Evolutionary conservation across 2,329 filamentous ascomycete species (phyloP).

Genomic region (Curvularia sp.): DNA sequence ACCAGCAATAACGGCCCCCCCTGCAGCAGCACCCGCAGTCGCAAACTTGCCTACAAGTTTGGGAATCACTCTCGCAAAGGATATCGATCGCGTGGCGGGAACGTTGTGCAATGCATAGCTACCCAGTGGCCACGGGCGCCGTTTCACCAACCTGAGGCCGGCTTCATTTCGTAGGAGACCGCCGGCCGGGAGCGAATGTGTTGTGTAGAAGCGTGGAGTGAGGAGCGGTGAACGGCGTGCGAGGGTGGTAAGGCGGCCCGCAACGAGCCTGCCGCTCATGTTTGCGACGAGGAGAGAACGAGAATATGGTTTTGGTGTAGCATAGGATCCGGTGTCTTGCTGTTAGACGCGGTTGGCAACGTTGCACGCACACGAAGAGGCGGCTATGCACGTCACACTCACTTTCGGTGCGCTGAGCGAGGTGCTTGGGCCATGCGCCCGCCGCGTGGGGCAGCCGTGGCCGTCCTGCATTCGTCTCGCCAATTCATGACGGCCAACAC

Average conservation of each 20-base stretch:
- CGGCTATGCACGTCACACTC: constrained; percentile 28
- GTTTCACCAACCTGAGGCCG: constrained; percentile 48
- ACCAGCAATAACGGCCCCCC: constrained; percentile 83
- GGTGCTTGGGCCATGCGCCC: constrained; percentile 15
- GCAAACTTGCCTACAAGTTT: constrained; percentile 90
- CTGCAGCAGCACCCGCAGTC: constrained; percentile 88
- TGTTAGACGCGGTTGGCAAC: constrained; percentile 7
- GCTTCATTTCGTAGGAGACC: constrained; percentile 49
- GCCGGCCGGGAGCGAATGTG: constrained; percentile 44
- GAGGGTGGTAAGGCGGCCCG: constrained; percentile 72
- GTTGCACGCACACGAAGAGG: constrained; percentile 12
- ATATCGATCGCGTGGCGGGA: constrained; percentile 67
- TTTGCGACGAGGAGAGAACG: constrained; percentile 27
- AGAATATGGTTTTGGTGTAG: constrained; percentile 16
- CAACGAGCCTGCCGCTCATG: constrained; percentile 78
- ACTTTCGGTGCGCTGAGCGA: constrained; percentile 16
- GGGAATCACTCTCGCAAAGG: constrained; percentile 75
- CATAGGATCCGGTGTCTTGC: constrained; percentile 26
- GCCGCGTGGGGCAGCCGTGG: constrained; percentile 18
- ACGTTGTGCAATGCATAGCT: constrained; percentile 83
- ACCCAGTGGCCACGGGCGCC: constrained; percentile 77
- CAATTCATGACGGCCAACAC: constrained; percentile 9
- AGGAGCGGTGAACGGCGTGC: constrained; percentile 68
- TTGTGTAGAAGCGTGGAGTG: constrained; percentile 61
- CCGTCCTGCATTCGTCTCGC: background rate